Percentiles rank a stretch among this genome's conserved stretches.
These are phyloP conservation scores for Trichophyton schoenleinii DNA, from an alignment of 2,329 filamentous ascomycete species.

Conservation along the genomic window DNA sequence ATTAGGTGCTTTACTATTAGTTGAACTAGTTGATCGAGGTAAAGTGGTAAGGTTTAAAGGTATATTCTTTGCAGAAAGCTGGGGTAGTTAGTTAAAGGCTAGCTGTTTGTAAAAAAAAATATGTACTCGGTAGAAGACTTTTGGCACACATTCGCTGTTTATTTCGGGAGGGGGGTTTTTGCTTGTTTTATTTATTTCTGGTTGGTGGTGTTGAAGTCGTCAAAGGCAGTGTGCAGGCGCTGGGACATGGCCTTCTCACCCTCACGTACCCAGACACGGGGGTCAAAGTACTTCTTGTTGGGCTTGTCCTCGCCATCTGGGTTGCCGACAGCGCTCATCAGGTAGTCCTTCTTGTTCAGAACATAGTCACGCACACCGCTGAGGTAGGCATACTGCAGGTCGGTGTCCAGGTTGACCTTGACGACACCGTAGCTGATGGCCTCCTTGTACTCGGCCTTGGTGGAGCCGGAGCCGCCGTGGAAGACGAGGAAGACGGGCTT, in stretches of 20 bases:
- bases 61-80: too few relatives aligned
- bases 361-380: slow-evolving; percentile 89
- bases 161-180: too few relatives aligned
- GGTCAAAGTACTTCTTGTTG: slow-evolving; percentile 94
- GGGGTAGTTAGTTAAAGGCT: too few relatives aligned
- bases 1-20: too few relatives aligned
- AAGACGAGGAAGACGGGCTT: slow-evolving; percentile 99
- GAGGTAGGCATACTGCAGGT: slow-evolving; percentile 92
- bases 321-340: slow-evolving; percentile 78
- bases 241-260: slow-evolving; percentile 93
- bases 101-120: too few relatives aligned
- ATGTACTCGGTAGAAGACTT: too few relatives aligned
- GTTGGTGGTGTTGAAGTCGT: slow-evolving; percentile 80
- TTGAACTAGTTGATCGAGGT: too few relatives aligned
- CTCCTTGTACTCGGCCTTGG: slow-evolving; percentile 77
- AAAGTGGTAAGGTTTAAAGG: too few relatives aligned
- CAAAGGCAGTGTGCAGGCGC: slow-evolving; percentile 67
- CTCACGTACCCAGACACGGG: slow-evolving; percentile 81
- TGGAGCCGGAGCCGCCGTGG: slow-evolving; percentile 90
- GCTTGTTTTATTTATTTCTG: slow-evolving; percentile 38
- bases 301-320: slow-evolving; percentile 93
- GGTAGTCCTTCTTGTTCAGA: slow-evolving; percentile 87
- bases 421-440: slow-evolving; percentile 90
- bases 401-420: slow-evolving; percentile 99
- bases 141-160: too few relatives aligned